These are phyloP conservation scores for Celoporthe dispersa DNA, from an alignment of 2,329 filamentous ascomycete genomes.

Conservation along the genomic window DNA sequence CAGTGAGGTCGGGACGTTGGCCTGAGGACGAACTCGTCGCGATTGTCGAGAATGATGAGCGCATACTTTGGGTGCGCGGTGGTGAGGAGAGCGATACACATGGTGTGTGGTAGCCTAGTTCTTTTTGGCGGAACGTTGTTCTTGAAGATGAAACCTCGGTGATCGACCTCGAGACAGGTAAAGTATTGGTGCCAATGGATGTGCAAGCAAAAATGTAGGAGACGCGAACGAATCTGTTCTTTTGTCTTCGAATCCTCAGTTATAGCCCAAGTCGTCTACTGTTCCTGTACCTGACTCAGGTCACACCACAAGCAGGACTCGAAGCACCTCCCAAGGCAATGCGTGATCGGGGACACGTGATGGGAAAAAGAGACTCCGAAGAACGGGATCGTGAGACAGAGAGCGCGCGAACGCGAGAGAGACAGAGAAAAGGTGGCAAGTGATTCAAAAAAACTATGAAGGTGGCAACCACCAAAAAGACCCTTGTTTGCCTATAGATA, in stretches of 20 bases:
- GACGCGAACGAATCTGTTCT: not conserved
- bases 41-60: conserved; percentile 76
- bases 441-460: not conserved
- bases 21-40: conserved; percentile 72
- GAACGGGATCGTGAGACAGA: not conserved
- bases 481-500: not conserved
- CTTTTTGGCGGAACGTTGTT: not conserved
- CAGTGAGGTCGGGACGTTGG: conserved; percentile 68
- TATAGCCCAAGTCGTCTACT: not conserved
- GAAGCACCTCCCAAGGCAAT: not conserved
- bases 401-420: not conserved
- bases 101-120: conserved; percentile 40
- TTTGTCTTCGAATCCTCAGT: not conserved
- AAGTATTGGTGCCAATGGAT: not conserved
- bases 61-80: conserved; percentile 77
- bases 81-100: conserved; percentile 80
- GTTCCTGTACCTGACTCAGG: not conserved
- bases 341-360: conserved; percentile 1
- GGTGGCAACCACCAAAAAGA: not conserved
- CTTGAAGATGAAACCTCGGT: not conserved
- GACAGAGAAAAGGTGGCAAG: not conserved
- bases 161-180: not conserved
- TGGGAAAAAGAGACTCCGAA: not conserved
- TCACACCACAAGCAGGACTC: conserved; percentile 2
- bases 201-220: not conserved